Percentiles rank a stretch among this genome's conserved stretches.
phyloP scores from a whole-genome alignment of 768 basidiomycete species.

The Fibroporia radiculosa region DNA sequence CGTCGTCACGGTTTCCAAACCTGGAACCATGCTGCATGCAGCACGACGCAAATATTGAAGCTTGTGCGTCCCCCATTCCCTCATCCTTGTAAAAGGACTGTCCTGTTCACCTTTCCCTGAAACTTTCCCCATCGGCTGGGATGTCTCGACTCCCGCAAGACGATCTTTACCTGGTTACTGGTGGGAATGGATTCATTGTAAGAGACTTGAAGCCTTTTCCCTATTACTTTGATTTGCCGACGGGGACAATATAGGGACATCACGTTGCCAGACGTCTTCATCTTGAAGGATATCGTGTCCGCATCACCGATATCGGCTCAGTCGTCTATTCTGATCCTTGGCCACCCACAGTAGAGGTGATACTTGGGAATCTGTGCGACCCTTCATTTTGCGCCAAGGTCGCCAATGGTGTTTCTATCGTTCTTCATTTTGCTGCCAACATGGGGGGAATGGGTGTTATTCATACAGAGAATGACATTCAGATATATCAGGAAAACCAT shows the following conservation, averaged over 20 bases:
- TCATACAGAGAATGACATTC: slow-evolving; percentile 39
- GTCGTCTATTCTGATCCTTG: slow-evolving; percentile 17
- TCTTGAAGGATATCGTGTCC: slow-evolving; percentile 26
- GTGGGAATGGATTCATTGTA: slow-evolving; percentile 16
- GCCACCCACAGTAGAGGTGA: slow-evolving; percentile 22
- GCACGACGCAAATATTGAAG: too few relatives aligned
- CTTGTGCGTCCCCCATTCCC: too few relatives aligned
- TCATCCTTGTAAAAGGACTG: too few relatives aligned
- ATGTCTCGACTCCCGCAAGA: not conserved
- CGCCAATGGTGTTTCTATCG: slow-evolving; percentile 32
- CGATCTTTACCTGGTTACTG: slow-evolving; percentile 11
- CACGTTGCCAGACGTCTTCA: slow-evolving; percentile 37
- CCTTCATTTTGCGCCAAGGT: slow-evolving; percentile 28
- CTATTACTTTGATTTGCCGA: not conserved
- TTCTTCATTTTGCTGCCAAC: slow-evolving; percentile 52
- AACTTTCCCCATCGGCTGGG: too few relatives aligned
- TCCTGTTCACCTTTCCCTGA: too few relatives aligned
- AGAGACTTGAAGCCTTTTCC: not conserved
- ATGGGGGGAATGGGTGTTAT: slow-evolving; percentile 65
- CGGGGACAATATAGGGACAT: slow-evolving; percentile 34
- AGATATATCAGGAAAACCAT: slow-evolving; percentile 43
- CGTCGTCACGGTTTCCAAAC: too few relatives aligned
- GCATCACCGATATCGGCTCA: slow-evolving; percentile 33
- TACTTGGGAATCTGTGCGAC: slow-evolving; percentile 42
- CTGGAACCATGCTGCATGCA: too few relatives aligned